A percentile compares a stretch with the other conserved stretches of the same genome.
Conservation (phyloP, 2,329 filamentous ascomycete genomes). For the Chalaropsis thielavioides region DNA sequence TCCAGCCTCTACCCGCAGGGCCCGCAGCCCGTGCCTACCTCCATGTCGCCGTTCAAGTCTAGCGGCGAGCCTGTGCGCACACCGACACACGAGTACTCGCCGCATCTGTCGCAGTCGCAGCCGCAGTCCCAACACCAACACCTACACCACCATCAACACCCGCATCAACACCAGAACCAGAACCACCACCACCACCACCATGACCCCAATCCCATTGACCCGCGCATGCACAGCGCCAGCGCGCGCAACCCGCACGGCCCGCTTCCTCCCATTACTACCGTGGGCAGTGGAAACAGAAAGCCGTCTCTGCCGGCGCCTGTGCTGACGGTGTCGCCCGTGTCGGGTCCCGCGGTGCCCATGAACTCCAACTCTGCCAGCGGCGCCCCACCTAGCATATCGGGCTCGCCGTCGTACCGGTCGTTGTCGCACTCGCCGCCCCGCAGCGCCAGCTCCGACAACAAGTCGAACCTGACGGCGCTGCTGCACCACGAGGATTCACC, state of each 20-base stretch:
- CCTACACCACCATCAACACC: not conserved
- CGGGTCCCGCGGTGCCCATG: constrained; percentile 27
- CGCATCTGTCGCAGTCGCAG: constrained; percentile 27
- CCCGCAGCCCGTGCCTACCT: constrained; percentile 11
- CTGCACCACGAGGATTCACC: constrained; percentile 36
- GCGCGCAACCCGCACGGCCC: constrained; percentile 30
- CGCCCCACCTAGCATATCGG: constrained; percentile 9
- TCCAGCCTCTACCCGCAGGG: constrained; percentile 16
- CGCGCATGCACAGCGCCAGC: constrained; percentile 25
- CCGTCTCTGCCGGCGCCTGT: constrained; percentile 33
- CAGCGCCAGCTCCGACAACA: constrained; percentile 23
- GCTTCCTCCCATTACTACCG: constrained; percentile 30
- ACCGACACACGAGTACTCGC: constrained; percentile 26
- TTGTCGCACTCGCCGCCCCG: constrained; percentile 11
- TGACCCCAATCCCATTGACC: constrained; percentile 30
- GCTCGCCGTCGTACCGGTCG: constrained; percentile 18
- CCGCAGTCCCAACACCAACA: constrained; percentile 19
- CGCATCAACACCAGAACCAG: not conserved
- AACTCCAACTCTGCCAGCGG: constrained; percentile 19
- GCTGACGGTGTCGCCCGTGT: constrained; percentile 33
- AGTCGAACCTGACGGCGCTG: constrained; percentile 35
- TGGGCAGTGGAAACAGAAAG: constrained; percentile 23
- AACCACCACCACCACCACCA: not conserved
- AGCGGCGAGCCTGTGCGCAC: constrained; percentile 13
- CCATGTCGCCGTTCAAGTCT: constrained; percentile 16